Base-by-base conservation (phyloP, 1,284 basidiomycete genomes). In the Puccinia horiana region DNA sequence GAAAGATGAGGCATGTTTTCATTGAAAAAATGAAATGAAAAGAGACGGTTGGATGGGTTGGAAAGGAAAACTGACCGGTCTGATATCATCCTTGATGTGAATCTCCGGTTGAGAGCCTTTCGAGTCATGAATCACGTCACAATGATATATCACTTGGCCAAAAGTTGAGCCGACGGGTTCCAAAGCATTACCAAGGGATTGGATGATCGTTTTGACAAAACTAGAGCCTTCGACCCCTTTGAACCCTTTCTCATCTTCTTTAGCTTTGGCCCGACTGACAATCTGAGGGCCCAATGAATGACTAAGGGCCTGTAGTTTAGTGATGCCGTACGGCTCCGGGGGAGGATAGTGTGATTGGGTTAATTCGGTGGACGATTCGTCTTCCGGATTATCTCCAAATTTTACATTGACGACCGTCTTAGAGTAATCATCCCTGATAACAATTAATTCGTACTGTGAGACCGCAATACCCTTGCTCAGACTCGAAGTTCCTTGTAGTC, bases 401-500 rank as follows among this genome's bases (percentile, higher is more conserved):
- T 80, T 52, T n/a, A 80, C 69, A 16, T 67, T 67, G 2, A 80
- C 77, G 16, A 80, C 52, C 67, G 77, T 80, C 54, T 80, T 80
- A 20, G 77, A 80, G 49, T 80, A 80, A 80, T 80, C 77, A 72
- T 80, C 77, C 47, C 77, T 40, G 18, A 80, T 80, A 3, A 80
- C 77, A 14, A 80, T 61, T 29, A 80, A 44, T 44, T 80, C 77
- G 42, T 80, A 80, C 35, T 80, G 65, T 9, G 67, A 80, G 23
- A 54, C 73, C 16, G 77, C 42, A 11, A 72, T 32, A 23, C 77
- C 77, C 42, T 61, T 70, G n/a, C 26, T 37, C 18, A 80, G 40
- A 52, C 49, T 80, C 16, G 77, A 80, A n/a, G 77, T 70, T 56
- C 77, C 77, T 61, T 80, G 77, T 29, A 80, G 52, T 26, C 67